These are phyloP conservation scores for Rhazya stricta DNA, from an alignment of 257 asterid genomes.

Conservation along the genomic window DNA sequence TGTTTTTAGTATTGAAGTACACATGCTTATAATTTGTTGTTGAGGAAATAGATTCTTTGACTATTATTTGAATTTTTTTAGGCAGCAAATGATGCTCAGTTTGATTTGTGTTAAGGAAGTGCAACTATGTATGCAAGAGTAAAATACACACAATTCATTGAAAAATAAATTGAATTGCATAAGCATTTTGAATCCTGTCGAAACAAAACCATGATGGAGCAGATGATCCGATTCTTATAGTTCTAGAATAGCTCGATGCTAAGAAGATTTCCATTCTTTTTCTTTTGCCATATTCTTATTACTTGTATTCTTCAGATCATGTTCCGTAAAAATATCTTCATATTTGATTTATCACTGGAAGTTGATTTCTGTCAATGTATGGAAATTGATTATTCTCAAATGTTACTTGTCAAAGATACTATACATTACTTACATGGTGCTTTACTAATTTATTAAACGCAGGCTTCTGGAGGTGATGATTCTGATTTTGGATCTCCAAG, in stretches of 20 bases:
- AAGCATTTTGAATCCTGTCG: background rate
- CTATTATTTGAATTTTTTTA: background rate
- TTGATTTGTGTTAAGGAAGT: background rate
- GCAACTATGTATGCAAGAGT: background rate
- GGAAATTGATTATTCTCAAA: background rate
- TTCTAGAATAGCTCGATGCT: background rate
- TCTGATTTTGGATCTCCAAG: constrained; percentile 56
- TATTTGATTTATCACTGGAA: background rate
- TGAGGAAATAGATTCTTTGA: background rate
- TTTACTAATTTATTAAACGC: constrained; percentile 27
- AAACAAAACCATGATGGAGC: background rate
- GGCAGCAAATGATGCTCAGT: background rate
- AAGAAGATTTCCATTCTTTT: background rate
- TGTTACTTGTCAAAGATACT: background rate
- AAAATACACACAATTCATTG: background rate
- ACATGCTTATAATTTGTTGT: background rate
- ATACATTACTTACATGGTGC: background rate
- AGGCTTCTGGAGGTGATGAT: constrained; percentile 71
- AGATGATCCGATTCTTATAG: background rate
- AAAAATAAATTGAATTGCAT: background rate
- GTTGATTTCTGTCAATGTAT: background rate
- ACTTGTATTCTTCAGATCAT: background rate
- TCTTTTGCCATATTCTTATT: background rate
- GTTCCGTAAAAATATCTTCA: background rate
- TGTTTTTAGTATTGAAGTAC: background rate